These are phyloP conservation scores for Ascoidea asiatica DNA, from an alignment of 805 yeast genomes.

Conservation along the genomic window DNA sequence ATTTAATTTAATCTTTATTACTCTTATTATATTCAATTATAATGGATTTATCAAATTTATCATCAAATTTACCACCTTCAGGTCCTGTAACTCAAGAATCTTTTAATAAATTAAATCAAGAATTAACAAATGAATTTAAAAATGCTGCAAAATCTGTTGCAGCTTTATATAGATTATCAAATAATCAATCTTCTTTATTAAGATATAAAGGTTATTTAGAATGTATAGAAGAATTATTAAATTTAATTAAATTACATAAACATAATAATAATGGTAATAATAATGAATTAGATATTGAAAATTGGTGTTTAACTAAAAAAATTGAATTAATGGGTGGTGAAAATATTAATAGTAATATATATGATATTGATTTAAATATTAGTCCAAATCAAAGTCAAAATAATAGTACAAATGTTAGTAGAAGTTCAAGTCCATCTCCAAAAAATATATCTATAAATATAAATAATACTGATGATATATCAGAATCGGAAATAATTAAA, in stretches of 20 bases:
- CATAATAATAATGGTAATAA: slow-evolving; percentile 10
- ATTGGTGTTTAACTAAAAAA: slow-evolving; percentile 36
- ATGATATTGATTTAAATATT: slow-evolving; percentile 1
- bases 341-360: slow-evolving; percentile 7
- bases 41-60: slow-evolving; percentile 57
- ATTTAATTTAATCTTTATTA: too few species aligned
- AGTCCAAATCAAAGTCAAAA: too few species aligned
- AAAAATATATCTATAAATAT: too few species aligned
- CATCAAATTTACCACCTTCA: slow-evolving; percentile 40
- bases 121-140: slow-evolving; percentile 50
- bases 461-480: too few species aligned
- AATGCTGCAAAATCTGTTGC: slow-evolving; percentile 64
- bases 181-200: slow-evolving; percentile 31
- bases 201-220: slow-evolving; percentile 47
- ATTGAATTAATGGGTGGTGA: slow-evolving; percentile 24
- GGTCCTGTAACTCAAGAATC: slow-evolving; percentile 32
- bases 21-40: too few species aligned
- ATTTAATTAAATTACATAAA: slow-evolving; percentile 18
- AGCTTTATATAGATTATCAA: slow-evolving; percentile 47
- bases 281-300: slow-evolving; percentile 29
- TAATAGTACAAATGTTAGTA: too few species aligned
- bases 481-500: too few species aligned
- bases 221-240: slow-evolving; percentile 43
- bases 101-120: slow-evolving; percentile 33
- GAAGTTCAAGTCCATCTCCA: too few species aligned